Conservation (phyloP, 345 rosid genomes). For the Physaria fendleri region DNA sequence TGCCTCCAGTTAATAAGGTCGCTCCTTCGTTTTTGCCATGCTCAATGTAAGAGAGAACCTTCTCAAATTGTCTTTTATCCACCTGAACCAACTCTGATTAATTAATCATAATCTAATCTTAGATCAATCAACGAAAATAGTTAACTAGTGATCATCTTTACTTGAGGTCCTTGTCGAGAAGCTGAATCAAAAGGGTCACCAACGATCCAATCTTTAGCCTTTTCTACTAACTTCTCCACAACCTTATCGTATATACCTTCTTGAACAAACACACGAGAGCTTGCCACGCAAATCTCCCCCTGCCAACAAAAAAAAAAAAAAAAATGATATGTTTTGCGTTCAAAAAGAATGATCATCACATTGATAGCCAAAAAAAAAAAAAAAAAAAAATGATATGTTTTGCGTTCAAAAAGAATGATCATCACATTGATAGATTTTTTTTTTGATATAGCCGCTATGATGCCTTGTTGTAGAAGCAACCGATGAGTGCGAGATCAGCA, state of each 20-base stretch:
- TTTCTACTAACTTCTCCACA: conserved; percentile 45
- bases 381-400: no score
- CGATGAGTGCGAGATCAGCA: conserved; percentile 49
- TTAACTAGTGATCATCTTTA: conserved; percentile 3
- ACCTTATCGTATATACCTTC: conserved; percentile 66
- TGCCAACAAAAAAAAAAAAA: no score
- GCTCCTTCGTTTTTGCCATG: conserved; percentile 75
- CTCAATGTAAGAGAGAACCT: conserved; percentile 55
- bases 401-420: no score
- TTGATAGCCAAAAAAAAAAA: no score
- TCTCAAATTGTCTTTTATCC: conserved; percentile 50
- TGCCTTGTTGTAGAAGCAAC: conserved; percentile 53
- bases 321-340: no score
- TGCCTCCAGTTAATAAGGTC: conserved; percentile 58
- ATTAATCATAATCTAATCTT: not conserved
- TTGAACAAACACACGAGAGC: conserved; percentile 78
- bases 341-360: no score
- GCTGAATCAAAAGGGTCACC: conserved; percentile 70
- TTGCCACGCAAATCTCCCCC: conserved; percentile 76
- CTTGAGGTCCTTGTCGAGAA: conserved; percentile 69
- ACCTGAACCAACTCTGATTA: conserved; percentile 36
- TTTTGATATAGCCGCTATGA: no score
- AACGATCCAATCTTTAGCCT: conserved; percentile 49
- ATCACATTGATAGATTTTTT: no score
- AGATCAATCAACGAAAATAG: not conserved